Percentiles rank a stretch among this genome's conserved stretches.
Conservation (phyloP, 2,329 filamentous ascomycete species). For the Neonectria coccinea region DNA sequence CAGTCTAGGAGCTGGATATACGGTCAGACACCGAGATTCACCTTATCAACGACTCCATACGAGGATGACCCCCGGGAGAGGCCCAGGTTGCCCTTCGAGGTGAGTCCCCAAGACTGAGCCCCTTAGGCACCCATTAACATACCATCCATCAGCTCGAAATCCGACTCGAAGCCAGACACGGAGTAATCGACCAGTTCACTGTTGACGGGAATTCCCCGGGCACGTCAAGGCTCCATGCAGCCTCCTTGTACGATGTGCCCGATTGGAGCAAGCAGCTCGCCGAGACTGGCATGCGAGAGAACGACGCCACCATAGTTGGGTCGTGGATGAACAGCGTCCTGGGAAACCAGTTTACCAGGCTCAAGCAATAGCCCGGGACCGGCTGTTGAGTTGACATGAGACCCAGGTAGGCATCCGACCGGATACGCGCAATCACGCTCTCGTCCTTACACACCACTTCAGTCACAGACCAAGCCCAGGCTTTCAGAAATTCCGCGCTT, state of each 20-base stretch:
- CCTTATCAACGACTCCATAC: constrained; percentile 71
- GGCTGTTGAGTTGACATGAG: constrained; percentile 3
- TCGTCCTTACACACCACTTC: constrained; percentile 38
- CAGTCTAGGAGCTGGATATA: constrained; percentile 81
- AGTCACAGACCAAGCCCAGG: constrained; percentile 12
- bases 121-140: constrained; percentile 17
- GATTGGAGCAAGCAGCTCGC: constrained; percentile 45
- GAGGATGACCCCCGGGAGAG: constrained; percentile 69
- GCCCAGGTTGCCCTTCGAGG: constrained; percentile 60
- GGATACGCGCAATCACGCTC: constrained; percentile 26
- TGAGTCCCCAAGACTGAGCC: constrained; percentile 47
- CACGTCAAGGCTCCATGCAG: constrained; percentile 32
- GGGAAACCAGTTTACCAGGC: constrained; percentile 47
- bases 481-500: constrained; percentile 34
- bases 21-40: constrained; percentile 87
- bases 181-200: constrained; percentile 50
- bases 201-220: constrained; percentile 38
- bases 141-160: constrained; percentile 45
- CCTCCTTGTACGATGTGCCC: constrained; percentile 40
- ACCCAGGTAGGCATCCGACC: constrained; percentile 21
- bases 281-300: constrained; percentile 41
- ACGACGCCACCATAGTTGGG: constrained; percentile 42
- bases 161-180: constrained; percentile 53
- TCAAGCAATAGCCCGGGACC: constrained; percentile 31
- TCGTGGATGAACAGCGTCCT: constrained; percentile 49